phyloP scores from a whole-genome alignment of 129 eudicot species.

The carrot (Daucus carota) region DNA sequence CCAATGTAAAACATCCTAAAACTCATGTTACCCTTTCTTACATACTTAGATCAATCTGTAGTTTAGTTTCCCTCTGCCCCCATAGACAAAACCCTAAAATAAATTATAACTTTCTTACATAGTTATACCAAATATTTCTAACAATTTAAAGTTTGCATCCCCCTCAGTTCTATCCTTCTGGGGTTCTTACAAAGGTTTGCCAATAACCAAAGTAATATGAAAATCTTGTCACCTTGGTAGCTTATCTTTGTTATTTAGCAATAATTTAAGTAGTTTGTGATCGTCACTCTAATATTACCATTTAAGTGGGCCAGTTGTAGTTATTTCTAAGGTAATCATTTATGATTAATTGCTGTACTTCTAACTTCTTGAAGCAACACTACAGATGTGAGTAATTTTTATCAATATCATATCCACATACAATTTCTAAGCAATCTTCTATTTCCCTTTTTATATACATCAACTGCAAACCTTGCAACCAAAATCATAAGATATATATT shows the following conservation, averaged over 20 bases:
- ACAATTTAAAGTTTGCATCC: not conserved
- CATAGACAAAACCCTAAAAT: not conserved
- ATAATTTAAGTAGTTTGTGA: not conserved
- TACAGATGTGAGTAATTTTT: not conserved
- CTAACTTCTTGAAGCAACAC: not conserved
- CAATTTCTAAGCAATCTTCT: not conserved
- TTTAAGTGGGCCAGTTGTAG: not conserved
- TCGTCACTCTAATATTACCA: not conserved
- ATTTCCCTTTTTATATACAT: not conserved
- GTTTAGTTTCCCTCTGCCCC: not conserved
- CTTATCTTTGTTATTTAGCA: not conserved
- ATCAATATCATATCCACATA: not conserved
- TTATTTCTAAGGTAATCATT: not conserved
- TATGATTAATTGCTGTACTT: not conserved
- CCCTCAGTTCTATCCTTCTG: not conserved
- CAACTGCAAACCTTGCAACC: not conserved
- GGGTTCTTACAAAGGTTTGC: not conserved
- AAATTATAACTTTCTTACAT: not conserved
- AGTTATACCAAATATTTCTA: not conserved
- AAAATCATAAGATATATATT: not conserved
- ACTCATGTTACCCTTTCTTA: not conserved
- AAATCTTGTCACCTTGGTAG: not conserved
- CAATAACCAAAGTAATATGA: not conserved
- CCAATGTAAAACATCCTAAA: not conserved
- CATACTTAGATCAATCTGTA: not conserved